Conservation (phyloP, 805 yeast genomes). For the Debaryomyces prosopidis region DNA sequence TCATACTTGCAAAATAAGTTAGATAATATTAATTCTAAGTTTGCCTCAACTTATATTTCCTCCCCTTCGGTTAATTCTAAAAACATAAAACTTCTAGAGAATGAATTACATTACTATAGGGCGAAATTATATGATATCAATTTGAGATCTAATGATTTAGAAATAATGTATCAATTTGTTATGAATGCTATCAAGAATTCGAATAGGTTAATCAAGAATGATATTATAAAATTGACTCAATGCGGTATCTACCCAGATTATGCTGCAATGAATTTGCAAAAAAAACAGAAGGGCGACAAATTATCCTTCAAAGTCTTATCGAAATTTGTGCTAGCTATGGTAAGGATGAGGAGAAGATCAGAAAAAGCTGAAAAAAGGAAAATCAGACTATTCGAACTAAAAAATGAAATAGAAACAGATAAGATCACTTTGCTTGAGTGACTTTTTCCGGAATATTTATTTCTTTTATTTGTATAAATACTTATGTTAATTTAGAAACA, state of each 20-base stretch:
- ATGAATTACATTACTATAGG: conserved; percentile 46
- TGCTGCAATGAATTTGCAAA: conserved; percentile 12
- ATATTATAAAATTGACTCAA: conserved; percentile 26
- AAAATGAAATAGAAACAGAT: conserved; percentile 31
- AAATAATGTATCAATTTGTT: conserved; percentile 33
- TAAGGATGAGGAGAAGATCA: conserved; percentile 30
- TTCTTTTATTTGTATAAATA: conserved; percentile 4
- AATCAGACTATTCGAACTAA: conserved; percentile 24
- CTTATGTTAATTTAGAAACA: not conserved
- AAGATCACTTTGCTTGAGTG: conserved; percentile 13
- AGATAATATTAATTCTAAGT: conserved; percentile 24
- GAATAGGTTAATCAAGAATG: conserved; percentile 23
- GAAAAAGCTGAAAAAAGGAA: conserved; percentile 28
- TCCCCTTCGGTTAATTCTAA: conserved; percentile 22
- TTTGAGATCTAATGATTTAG: conserved; percentile 32
- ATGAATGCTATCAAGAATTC: conserved; percentile 29
- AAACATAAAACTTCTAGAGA: conserved; percentile 25
- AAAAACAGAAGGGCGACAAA: conserved; percentile 14
- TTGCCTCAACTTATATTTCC: conserved; percentile 23
- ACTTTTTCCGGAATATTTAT: not conserved
- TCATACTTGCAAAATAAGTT: conserved; percentile 24
- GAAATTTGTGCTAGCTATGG: conserved; percentile 36
- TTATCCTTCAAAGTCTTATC: conserved; percentile 35
- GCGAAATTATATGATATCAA: conserved; percentile 49
- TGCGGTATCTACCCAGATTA: conserved; percentile 38